These are phyloP conservation scores for Aspergillus conjunctus DNA, from an alignment of 495 filamentous ascomycete species.

Conservation along the genomic window DNA sequence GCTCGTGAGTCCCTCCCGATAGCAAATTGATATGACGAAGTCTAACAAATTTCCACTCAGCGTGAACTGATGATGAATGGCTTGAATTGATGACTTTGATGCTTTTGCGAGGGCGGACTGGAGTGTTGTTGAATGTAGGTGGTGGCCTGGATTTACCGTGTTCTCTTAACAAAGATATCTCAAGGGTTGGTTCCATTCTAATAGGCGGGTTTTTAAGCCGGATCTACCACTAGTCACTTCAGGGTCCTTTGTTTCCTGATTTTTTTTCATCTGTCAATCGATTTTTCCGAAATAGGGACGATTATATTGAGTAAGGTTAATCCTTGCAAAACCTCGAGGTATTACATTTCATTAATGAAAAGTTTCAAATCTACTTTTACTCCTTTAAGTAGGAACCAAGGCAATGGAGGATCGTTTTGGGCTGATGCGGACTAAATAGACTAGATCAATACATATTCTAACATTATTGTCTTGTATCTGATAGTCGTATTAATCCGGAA, in stretches of 20 bases:
- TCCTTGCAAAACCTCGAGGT: not conserved
- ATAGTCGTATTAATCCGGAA: not conserved
- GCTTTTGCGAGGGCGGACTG: no score
- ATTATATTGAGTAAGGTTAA: not conserved
- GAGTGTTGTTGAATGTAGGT: no score
- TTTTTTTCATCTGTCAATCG: not conserved
- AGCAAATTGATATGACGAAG: not conserved
- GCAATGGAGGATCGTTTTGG: not conserved
- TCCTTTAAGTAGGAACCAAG: no score
- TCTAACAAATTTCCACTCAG: conserved; percentile 31
- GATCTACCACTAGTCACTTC: no score
- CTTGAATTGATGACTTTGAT: no score
- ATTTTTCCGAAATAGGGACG: not conserved
- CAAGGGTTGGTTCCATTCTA: no score
- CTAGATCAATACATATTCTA: not conserved
- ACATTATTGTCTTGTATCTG: not conserved
- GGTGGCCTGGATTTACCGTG: no score
- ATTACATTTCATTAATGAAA: not conserved
- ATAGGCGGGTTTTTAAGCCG: no score
- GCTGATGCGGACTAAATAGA: not conserved
- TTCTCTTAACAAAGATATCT: no score
- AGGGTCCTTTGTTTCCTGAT: conserved; percentile 5
- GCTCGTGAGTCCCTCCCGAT: conserved; percentile 26
- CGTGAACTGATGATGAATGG: conserved; percentile 26
- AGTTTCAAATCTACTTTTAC: not conserved